These are phyloP conservation scores for Carex arenaria DNA, from an alignment of 202 grass and related monocot genomes.

Conservation along the genomic window DNA sequence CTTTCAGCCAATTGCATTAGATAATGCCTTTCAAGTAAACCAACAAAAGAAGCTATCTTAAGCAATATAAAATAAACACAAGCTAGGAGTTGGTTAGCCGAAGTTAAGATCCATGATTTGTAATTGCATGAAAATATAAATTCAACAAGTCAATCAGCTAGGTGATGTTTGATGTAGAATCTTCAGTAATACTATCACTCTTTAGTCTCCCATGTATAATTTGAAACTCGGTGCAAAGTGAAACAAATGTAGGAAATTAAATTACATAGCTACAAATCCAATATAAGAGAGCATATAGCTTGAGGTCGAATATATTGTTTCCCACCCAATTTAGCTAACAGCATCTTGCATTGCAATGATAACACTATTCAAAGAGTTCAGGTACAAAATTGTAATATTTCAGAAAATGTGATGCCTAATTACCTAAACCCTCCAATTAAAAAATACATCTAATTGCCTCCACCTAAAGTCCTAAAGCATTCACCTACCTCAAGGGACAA, in stretches of 20 bases:
- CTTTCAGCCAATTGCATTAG: conserved; percentile 73
- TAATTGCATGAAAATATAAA: background rate
- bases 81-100: background rate
- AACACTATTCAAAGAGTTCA: background rate
- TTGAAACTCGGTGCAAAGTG: background rate
- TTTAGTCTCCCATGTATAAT: background rate
- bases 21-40: conserved; percentile 43
- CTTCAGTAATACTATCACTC: background rate
- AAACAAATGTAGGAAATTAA: conserved; percentile 8
- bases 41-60: background rate
- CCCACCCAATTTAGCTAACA: background rate
- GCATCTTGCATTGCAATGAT: background rate
- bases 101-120: background rate
- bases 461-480: background rate
- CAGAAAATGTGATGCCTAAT: background rate
- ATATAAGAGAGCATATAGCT: background rate
- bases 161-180: background rate
- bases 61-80: background rate
- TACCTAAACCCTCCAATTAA: background rate
- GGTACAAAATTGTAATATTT: background rate
- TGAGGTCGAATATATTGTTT: background rate
- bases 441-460: background rate
- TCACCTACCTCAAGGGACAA: background rate
- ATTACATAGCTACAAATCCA: background rate
- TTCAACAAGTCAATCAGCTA: background rate